These are phyloP conservation scores for Annulohypoxylon stygium DNA, from an alignment of 495 filamentous ascomycete species.

Conservation along the genomic window DNA sequence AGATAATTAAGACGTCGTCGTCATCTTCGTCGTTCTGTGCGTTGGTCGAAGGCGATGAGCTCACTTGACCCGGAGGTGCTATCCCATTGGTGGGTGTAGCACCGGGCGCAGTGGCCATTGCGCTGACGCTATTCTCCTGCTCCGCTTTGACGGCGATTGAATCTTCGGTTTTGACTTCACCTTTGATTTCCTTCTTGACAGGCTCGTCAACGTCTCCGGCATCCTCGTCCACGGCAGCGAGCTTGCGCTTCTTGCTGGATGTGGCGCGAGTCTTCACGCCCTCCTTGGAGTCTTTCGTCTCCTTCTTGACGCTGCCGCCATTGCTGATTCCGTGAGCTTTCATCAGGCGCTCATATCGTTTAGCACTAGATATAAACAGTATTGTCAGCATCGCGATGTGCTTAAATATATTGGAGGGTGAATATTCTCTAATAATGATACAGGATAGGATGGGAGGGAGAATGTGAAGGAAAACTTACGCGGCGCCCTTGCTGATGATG, in stretches of 20 bases:
- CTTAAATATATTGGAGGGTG: too few relatives aligned
- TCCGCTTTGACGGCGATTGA: conserved; percentile 50
- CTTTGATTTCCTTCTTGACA: conserved; percentile 52
- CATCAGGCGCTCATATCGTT: conserved; percentile 74
- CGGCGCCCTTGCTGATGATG: conserved; percentile 73
- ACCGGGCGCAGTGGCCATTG: conserved; percentile 17
- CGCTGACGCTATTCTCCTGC: conserved; percentile 38
- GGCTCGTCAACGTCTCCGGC: conserved; percentile 55
- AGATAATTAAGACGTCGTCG: conserved; percentile 49
- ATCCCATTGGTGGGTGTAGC: conserved; percentile 11
- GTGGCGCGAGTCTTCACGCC: conserved; percentile 39
- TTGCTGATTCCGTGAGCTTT: conserved; percentile 66
- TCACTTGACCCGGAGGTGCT: conserved; percentile 28
- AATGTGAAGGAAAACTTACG: conserved; percentile 66
- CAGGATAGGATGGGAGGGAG: not conserved
- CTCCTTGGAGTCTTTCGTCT: conserved; percentile 43
- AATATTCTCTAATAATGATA: not conserved
- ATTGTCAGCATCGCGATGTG: conserved; percentile 6
- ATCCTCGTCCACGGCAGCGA: conserved; percentile 49
- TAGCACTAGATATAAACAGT: conserved; percentile 60
- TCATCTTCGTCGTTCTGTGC: conserved; percentile 40
- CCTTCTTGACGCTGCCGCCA: conserved; percentile 46
- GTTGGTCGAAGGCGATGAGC: conserved; percentile 34
- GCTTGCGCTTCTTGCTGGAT: conserved; percentile 59
- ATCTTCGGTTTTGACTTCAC: conserved; percentile 52